A percentile compares a stretch with the other conserved stretches of the same genome.
Evolutionary conservation across 2,329 filamentous ascomycete genomes (phyloP).

Genomic region (Septoria petroselini): DNA sequence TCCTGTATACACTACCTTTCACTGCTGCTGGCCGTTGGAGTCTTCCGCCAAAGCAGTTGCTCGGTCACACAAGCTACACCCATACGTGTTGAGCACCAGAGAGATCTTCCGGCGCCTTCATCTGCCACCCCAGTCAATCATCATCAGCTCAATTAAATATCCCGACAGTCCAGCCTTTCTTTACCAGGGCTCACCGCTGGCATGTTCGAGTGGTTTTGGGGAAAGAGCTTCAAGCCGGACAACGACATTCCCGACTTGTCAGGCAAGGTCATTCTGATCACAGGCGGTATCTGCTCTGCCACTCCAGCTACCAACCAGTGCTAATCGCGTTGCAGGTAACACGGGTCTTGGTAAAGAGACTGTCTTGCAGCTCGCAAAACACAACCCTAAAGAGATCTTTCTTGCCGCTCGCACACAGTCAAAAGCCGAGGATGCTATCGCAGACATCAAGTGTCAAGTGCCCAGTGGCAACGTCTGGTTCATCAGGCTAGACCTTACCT

Average conservation of each 20-base stretch:
- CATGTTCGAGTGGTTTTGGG: conserved; percentile 24
- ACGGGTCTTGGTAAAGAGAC: conserved; percentile 50
- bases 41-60: no score
- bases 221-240: conserved; percentile 32
- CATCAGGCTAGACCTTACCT: conserved; percentile 51
- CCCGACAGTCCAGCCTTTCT: not conserved
- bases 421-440: conserved; percentile 45
- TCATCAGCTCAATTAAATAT: not conserved
- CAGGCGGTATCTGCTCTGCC: conserved; percentile 20
- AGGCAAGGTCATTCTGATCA: conserved; percentile 35
- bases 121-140: no score
- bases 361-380: conserved; percentile 45
- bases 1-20: no score
- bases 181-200: not conserved
- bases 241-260: conserved; percentile 36
- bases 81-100: no score
- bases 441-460: conserved; percentile 39
- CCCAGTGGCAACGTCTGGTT: conserved; percentile 43
- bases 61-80: no score
- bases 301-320: not conserved
- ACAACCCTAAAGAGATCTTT: conserved; percentile 48
- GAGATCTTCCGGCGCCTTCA: no score
- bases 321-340: conserved; percentile 36
- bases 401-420: conserved; percentile 46
- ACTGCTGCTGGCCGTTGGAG: not conserved